Conservation (phyloP, 352 stramenopile species). For the Globisporangium solare region DNA sequence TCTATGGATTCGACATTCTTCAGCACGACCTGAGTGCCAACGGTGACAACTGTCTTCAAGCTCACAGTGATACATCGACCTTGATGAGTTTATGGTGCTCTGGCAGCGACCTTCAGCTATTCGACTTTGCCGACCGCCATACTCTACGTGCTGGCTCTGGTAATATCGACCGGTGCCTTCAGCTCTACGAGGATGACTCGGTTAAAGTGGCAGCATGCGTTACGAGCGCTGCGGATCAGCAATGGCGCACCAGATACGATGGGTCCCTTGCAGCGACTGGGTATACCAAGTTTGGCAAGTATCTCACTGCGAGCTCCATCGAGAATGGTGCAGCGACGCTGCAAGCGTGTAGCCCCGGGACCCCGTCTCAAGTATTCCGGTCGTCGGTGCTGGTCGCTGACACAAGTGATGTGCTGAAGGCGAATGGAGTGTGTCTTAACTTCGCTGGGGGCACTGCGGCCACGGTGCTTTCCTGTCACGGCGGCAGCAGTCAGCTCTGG, state of each 20-base stretch:
- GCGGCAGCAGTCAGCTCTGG: neutral
- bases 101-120: neutral
- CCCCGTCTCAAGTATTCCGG: neutral
- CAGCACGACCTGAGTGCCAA: constrained; percentile 2
- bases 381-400: constrained; percentile 1
- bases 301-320: neutral
- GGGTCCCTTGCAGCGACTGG: neutral
- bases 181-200: neutral
- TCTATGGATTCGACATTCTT: neutral
- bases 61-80: neutral
- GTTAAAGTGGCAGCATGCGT: neutral
- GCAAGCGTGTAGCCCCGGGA: neutral
- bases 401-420: neutral
- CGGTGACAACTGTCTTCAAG: constrained; percentile 5
- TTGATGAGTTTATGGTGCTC: constrained; percentile 1
- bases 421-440: constrained; percentile 2
- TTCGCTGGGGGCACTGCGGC: neutral
- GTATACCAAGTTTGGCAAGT: constrained; percentile 2
- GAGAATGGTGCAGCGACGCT: neutral
- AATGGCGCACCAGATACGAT: constrained; percentile 4
- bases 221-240: neutral
- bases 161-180: neutral
- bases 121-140: neutral
- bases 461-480: neutral
- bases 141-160: neutral